phyloP scores from a whole-genome alignment of 371 early-diverging fungal genomes.

The Circinella umbellata region DNA sequence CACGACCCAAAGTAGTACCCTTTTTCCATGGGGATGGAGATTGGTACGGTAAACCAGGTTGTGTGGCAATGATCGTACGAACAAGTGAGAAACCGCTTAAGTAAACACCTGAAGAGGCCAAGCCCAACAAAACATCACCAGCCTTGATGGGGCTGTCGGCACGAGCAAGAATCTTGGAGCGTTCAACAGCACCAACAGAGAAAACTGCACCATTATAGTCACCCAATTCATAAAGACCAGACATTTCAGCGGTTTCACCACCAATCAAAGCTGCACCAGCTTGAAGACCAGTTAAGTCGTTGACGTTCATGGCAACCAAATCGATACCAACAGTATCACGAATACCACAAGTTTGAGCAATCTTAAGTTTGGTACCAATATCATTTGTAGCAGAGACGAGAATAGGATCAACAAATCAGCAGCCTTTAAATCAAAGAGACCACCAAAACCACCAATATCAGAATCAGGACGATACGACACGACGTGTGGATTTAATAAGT shows the following conservation, averaged over 20 bases:
- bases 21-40: conserved; percentile 86
- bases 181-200: conserved; percentile 96
- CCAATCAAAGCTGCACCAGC: conserved; percentile 96
- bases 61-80: conserved; percentile 82
- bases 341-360: conserved; percentile 84
- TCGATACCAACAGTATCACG: conserved; percentile 96
- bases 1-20: conserved; percentile 75
- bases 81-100: conserved; percentile 97
- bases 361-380: conserved; percentile 97
- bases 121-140: conserved; percentile 89
- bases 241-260: conserved; percentile 99
- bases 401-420: conserved; percentile 92
- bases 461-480: conserved; percentile 87
- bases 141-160: conserved; percentile 68
- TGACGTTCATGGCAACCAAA: conserved; percentile 98
- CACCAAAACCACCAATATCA: conserved; percentile 98
- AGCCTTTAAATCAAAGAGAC: conserved; percentile 93
- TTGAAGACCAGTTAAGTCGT: conserved; percentile 91
- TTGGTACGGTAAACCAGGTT: conserved; percentile 74
- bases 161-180: conserved; percentile 85
- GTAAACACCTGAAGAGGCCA: conserved; percentile 94
- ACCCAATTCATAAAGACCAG: conserved; percentile 86
- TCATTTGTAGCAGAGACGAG: conserved; percentile 97
- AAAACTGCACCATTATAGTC: conserved; percentile 98
- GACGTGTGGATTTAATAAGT: conserved; percentile 87